phyloP scores from a whole-genome alignment of 164 flowering plant genomes.

The Annona cherimola region DNA sequence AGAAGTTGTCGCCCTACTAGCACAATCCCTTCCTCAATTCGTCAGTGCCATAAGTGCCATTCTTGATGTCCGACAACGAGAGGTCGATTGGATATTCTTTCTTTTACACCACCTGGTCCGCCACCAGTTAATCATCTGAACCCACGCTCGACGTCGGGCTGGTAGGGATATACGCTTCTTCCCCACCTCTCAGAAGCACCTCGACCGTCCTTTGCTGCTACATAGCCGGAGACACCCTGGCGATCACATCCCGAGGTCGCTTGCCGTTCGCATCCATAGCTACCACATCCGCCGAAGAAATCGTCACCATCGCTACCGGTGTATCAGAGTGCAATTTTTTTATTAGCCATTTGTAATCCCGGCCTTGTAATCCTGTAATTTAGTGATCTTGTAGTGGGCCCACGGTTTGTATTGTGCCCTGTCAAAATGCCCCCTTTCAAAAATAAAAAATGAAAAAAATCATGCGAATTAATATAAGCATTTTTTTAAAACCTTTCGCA shows the following conservation, averaged over 20 bases:
- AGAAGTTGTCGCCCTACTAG: constrained; percentile 51
- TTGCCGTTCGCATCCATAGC: constrained; percentile 28
- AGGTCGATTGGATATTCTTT: constrained; percentile 52
- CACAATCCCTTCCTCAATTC: constrained; percentile 51
- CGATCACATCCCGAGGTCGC: constrained; percentile 46
- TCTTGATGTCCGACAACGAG: constrained; percentile 57
- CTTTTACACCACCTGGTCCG: background rate
- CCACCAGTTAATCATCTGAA: constrained; percentile 17
- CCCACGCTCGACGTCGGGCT: constrained; percentile 30
- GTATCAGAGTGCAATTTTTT: too few relatives aligned
- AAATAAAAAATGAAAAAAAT: too few relatives aligned
- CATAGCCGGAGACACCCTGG: constrained; percentile 28
- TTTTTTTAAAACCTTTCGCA: too few relatives aligned
- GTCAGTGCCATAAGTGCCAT: constrained; percentile 51
- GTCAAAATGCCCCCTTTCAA: too few relatives aligned
- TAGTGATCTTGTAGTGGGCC: too few relatives aligned
- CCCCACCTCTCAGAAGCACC: constrained; percentile 22
- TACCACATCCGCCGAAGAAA: constrained; percentile 39
- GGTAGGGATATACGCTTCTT: constrained; percentile 12
- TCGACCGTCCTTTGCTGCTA: constrained; percentile 25
- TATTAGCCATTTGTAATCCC: too few relatives aligned
- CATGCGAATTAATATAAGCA: too few relatives aligned
- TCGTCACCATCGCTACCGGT: too few relatives aligned
- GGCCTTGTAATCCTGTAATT: too few relatives aligned
- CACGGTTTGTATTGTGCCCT: too few relatives aligned